Conservation (phyloP, 352 stramenopile genomes). For the Hyaloperonospora brassicae region DNA sequence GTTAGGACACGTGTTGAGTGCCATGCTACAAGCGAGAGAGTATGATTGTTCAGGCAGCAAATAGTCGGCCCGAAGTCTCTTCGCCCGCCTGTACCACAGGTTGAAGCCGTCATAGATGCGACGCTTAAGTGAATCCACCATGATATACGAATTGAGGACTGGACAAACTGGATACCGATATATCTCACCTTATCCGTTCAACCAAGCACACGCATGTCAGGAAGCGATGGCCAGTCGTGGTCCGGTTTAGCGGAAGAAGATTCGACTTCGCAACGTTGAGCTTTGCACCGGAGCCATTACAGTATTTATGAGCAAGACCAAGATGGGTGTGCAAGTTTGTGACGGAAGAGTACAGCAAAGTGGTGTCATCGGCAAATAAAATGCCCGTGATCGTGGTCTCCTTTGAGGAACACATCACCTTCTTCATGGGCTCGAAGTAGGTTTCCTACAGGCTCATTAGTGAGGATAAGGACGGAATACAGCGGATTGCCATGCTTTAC, state of each 20-base stretch:
- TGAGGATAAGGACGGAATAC: not conserved
- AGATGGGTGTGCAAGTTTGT: not conserved
- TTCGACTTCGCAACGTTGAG: conserved; percentile 5
- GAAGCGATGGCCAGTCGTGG: not conserved
- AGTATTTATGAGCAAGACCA: not conserved
- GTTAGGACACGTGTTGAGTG: too few relatives aligned
- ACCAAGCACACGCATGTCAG: not conserved
- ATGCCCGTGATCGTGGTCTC: not conserved
- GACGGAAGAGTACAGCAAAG: not conserved
- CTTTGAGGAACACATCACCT: not conserved
- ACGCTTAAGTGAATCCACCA: too few relatives aligned
- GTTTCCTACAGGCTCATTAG: conserved; percentile 1
- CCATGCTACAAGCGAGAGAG: too few relatives aligned
- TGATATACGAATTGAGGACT: too few relatives aligned
- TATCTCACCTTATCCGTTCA: not conserved
- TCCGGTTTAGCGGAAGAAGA: conserved; percentile 3
- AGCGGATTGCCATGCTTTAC: conserved; percentile 3
- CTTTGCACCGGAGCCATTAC: not conserved
- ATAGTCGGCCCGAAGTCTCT: too few relatives aligned
- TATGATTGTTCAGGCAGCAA: too few relatives aligned
- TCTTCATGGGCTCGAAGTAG: not conserved
- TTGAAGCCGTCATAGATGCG: too few relatives aligned
- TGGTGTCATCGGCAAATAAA: conserved; percentile 8
- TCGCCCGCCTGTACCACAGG: too few relatives aligned
- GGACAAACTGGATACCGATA: conserved; percentile 3